Evolutionary conservation across 495 filamentous ascomycete genomes (phyloP).

Genomic region (Annulohypoxylon nitens): DNA sequence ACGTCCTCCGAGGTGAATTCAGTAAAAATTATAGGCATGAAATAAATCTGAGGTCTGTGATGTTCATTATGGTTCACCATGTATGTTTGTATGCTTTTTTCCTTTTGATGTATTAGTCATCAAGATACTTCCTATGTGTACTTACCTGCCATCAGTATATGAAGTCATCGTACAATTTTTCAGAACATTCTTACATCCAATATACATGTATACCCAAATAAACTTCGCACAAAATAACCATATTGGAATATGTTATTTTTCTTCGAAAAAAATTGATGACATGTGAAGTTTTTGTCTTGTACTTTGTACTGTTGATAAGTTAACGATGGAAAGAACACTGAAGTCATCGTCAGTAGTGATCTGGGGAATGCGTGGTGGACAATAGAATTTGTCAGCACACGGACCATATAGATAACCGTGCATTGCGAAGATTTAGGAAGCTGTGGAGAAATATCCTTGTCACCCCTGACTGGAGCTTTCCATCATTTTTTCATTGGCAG

Average conservation of each 20-base stretch:
- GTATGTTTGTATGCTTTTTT: too few relatives aligned
- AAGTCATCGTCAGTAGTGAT: background rate
- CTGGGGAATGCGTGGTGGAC: background rate
- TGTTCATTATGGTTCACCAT: too few relatives aligned
- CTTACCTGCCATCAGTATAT: background rate
- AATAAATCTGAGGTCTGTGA: background rate
- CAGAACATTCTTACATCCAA: background rate
- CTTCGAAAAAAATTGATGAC: background rate
- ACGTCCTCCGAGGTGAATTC: too few relatives aligned
- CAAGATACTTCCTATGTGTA: too few relatives aligned
- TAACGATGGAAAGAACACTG: background rate
- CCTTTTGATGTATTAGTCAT: too few relatives aligned
- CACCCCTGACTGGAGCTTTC: slow-evolving; percentile 29
- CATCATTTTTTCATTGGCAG: slow-evolving; percentile 20
- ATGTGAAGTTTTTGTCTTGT: too few relatives aligned
- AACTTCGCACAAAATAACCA: background rate
- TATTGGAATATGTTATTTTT: background rate
- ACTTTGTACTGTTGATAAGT: too few relatives aligned
- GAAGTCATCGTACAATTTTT: background rate
- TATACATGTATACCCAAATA: background rate
- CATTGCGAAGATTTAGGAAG: background rate
- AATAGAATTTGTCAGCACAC: background rate
- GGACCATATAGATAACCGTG: background rate
- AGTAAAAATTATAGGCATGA: too few relatives aligned
- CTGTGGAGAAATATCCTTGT: background rate